Base-by-base conservation (phyloP, 176 grass and related monocot genomes). In the Paspalum vaginatum region DNA sequence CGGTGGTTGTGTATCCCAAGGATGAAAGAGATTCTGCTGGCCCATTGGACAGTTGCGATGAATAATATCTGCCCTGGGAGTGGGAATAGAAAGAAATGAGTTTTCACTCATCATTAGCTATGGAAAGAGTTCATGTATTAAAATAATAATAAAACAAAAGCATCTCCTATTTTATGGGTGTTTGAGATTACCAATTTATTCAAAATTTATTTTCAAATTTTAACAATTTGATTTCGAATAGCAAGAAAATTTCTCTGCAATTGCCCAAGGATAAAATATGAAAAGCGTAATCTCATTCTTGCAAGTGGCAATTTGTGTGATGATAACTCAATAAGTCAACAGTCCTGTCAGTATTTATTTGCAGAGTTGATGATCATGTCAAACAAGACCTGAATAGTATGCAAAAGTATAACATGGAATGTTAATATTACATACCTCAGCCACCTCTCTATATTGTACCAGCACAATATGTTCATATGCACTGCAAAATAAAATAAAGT, bases 401-500 rank as follows among this genome's bases (percentile, higher is more conserved):
- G 76, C 38, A 13, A 75, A 61, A 64, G n/a, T 51, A 67, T 61
- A 80, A n/a, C 53, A 77, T 71, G 66, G 9, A 37, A 84, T 64
- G 16, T 39, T 65, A 16, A 78, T 66, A 25, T 32, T 50, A 88
- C 86, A 89, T 89, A 99, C 97, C 97, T 95, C 88, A 85, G 90
- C 64, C 58, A 99, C 88, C 64, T 99, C 90, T 85, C 87, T 86
- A 77, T 99, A 99, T 12, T 99, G 93, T 82, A 99, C 97, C 82
- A 99, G 84, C 60, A 99, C 92, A 85, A 95, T 96, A 64, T 99
- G 97, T 43, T 93, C 90, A 61, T 88, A 95, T 70, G 84, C 90
- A 68, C 97, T 99, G 87, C 87, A 90, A 87, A 88, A 69, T 80
- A 2, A 79, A 47, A 52, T 11, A 85, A 57, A 60, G 26, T 4